phyloP scores from a whole-genome alignment of 2,329 filamentous ascomycete species.

The Aschersonia sp. region DNA sequence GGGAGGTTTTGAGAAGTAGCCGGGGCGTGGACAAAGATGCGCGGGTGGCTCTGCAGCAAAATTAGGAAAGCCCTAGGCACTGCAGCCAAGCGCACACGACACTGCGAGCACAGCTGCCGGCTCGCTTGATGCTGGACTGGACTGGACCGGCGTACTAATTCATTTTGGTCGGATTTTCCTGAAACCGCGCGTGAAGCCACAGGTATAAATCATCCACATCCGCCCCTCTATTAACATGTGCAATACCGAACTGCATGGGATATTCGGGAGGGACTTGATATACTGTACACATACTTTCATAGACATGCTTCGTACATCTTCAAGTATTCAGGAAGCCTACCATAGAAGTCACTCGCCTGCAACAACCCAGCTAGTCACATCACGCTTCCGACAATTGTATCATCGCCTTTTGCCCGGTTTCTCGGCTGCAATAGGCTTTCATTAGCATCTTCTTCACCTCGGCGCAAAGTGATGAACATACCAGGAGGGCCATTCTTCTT shows the following conservation, averaged over 20 bases:
- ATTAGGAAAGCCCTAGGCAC: constrained; percentile 2
- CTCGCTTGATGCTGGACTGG: not conserved
- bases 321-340: no score
- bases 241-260: no score
- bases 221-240: no score
- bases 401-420: constrained; percentile 17
- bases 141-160: not conserved
- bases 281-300: no score
- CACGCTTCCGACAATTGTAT: not conserved
- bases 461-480: constrained; percentile 9
- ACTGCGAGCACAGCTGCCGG: no score
- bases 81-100: not conserved
- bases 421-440: constrained; percentile 8
- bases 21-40: constrained; percentile 1
- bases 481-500: constrained; percentile 56
- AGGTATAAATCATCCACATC: no score
- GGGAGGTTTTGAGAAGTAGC: constrained; percentile 1
- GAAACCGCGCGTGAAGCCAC: no score
- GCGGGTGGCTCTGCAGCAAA: not conserved
- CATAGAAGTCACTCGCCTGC: no score
- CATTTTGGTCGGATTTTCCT: no score
- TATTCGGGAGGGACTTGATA: no score
- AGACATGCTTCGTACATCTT: no score
- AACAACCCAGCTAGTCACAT: no score
- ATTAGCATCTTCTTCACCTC: not conserved